phyloP scores from a whole-genome alignment of 306 rosid genomes.

The Astragalus membranaceus region DNA sequence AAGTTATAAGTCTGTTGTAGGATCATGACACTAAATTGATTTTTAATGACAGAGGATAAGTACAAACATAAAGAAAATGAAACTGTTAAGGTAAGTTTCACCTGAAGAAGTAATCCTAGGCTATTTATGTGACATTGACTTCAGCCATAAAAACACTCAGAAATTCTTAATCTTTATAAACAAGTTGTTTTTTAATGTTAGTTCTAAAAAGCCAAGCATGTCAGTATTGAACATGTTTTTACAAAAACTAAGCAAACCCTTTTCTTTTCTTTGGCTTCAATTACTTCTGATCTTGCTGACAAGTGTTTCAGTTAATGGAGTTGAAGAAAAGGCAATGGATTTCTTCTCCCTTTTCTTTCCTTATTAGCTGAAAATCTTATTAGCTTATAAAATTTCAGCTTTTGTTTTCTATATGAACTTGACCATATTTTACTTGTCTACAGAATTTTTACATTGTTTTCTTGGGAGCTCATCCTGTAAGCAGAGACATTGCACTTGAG shows the following conservation, averaged over 20 bases:
- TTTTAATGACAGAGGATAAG: too few relatives aligned
- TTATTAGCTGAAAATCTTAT: not conserved
- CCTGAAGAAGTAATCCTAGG: too few relatives aligned
- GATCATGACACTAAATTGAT: slow-evolving; percentile 9
- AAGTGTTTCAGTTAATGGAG: slow-evolving; percentile 31
- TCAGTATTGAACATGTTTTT: slow-evolving; percentile 18
- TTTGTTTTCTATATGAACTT: slow-evolving; percentile 7
- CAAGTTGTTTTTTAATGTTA: slow-evolving; percentile 14
- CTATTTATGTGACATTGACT: too few relatives aligned
- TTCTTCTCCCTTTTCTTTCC: not conserved
- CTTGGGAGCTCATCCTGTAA: slow-evolving; percentile 35
- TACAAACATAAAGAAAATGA: too few relatives aligned
- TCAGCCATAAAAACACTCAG: too few relatives aligned
- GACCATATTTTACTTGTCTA: not conserved
- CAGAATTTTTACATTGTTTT: slow-evolving; percentile 72
- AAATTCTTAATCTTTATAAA: too few relatives aligned
- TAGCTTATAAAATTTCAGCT: not conserved
- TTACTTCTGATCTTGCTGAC: slow-evolving; percentile 21
- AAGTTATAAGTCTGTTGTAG: too few relatives aligned
- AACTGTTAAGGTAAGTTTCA: too few relatives aligned
- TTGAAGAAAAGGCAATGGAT: slow-evolving; percentile 32
- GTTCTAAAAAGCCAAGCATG: slow-evolving; percentile 6
- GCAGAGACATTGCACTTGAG: slow-evolving; percentile 22
- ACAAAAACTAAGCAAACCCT: not conserved
- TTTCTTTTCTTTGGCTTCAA: slow-evolving; percentile 26